Percentiles rank a stretch among this genome's conserved stretches.
Conservation (phyloP, 257 asterid species). For the Ehretia macrophylla region DNA sequence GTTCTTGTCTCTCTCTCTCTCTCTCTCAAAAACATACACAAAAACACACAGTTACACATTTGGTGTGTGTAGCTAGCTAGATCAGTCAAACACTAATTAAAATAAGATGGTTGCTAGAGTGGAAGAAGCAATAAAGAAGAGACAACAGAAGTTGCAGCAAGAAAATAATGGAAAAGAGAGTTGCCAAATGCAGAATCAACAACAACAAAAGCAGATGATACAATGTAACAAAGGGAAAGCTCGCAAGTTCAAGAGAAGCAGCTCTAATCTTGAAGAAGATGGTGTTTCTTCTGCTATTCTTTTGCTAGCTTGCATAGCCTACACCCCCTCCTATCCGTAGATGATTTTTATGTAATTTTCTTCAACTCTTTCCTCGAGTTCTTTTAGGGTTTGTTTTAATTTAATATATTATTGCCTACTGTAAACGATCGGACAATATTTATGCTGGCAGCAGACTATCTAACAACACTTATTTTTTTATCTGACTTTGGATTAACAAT, state of each 20-base stretch:
- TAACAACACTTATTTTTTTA: too few relatives aligned
- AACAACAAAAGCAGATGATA: conserved; percentile 15
- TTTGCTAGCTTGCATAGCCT: conserved; percentile 70
- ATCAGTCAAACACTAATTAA: not conserved
- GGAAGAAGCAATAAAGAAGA: conserved; percentile 32
- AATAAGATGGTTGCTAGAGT: conserved; percentile 49
- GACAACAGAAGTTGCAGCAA: too few relatives aligned
- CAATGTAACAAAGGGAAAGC: conserved; percentile 55
- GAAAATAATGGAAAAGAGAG: conserved; percentile 10
- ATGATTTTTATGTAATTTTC: too few relatives aligned
- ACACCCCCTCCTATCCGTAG: conserved; percentile 26
- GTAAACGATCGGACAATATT: too few relatives aligned
- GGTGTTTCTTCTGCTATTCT: conserved; percentile 70
- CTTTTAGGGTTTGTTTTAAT: too few relatives aligned
- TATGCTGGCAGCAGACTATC: too few relatives aligned
- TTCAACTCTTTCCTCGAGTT: too few relatives aligned
- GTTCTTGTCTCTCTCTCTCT: conserved; percentile 18
- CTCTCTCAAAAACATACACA: not conserved
- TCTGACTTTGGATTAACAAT: too few relatives aligned
- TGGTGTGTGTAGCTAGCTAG: not conserved
- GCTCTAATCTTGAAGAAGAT: conserved; percentile 59
- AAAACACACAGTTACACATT: not conserved
- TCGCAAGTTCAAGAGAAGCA: conserved; percentile 66
- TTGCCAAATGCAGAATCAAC: not conserved
- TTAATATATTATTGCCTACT: too few relatives aligned